Conservation (phyloP, 2,329 filamentous ascomycete genomes). For the Neoascochyta sp. region DNA sequence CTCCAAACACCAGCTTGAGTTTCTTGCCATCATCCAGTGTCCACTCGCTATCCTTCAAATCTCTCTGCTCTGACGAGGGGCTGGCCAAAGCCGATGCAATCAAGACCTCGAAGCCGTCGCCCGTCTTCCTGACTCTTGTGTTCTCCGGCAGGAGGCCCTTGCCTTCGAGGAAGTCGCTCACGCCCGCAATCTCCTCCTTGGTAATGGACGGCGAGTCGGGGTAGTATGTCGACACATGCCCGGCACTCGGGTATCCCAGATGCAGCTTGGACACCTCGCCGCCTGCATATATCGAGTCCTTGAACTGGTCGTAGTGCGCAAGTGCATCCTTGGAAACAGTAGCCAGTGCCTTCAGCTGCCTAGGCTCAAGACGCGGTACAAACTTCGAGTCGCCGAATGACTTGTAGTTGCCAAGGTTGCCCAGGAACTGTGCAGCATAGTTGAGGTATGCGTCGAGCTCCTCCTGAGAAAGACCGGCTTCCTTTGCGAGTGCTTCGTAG, state of each 20-base stretch:
- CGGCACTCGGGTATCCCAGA: constrained; percentile 48
- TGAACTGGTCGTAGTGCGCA: constrained; percentile 43
- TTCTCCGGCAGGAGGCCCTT: constrained; percentile 50
- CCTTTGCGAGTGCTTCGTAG: constrained; percentile 45
- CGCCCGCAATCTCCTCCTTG: constrained; percentile 45
- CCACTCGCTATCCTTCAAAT: constrained; percentile 46
- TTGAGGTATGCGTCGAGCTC: constrained; percentile 39
- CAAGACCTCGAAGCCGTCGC: constrained; percentile 45
- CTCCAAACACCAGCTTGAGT: constrained; percentile 45
- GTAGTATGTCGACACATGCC: constrained; percentile 51
- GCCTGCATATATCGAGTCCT: constrained; percentile 46
- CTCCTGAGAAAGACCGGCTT: constrained; percentile 40
- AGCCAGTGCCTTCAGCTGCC: constrained; percentile 45
- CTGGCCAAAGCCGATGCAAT: constrained; percentile 46
- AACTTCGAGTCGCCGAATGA: constrained; percentile 51
- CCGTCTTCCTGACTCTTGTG: constrained; percentile 47
- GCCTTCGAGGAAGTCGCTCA: constrained; percentile 46
- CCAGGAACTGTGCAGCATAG: constrained; percentile 47
- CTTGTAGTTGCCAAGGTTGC: constrained; percentile 55
- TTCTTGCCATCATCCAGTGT: constrained; percentile 47
- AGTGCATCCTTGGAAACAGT: constrained; percentile 39
- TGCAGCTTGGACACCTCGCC: constrained; percentile 43
- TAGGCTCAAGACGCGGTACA: constrained; percentile 45
- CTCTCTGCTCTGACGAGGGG: constrained; percentile 40
- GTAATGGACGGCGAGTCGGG: constrained; percentile 49